phyloP scores from a whole-genome alignment of 495 filamentous ascomycete genomes.

The Hypoxylon crocopeplum region DNA sequence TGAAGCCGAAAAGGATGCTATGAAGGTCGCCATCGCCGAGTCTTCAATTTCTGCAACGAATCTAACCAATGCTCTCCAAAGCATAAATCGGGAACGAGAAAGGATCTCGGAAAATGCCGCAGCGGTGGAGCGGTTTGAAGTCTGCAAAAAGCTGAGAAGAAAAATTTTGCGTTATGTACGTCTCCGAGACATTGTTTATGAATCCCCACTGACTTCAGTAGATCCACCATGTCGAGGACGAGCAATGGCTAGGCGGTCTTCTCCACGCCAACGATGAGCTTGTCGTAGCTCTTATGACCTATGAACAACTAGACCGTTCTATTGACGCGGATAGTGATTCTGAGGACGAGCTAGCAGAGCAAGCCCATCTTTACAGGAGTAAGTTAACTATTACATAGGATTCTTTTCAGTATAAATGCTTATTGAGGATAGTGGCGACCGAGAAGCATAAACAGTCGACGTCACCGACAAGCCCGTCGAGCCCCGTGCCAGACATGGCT shows the following conservation, averaged over 20 bases:
- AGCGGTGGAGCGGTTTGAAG: constrained; percentile 79
- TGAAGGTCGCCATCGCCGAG: constrained; percentile 83
- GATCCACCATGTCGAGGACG: constrained; percentile 84
- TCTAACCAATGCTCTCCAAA: constrained; percentile 84
- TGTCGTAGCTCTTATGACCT: constrained; percentile 91
- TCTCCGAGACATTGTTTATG: neutral
- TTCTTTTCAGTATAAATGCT: constrained; percentile 16
- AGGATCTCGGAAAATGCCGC: constrained; percentile 84
- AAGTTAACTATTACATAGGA: constrained; percentile 23
- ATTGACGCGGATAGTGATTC: constrained; percentile 97
- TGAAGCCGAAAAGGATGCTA: constrained; percentile 83
- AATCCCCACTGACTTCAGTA: constrained; percentile 30
- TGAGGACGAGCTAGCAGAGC: constrained; percentile 69
- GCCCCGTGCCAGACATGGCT: constrained; percentile 46
- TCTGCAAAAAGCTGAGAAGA: constrained; percentile 81
- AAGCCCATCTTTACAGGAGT: constrained; percentile 62
- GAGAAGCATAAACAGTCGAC: constrained; percentile 55
- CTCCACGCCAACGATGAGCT: constrained; percentile 87
- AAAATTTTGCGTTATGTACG: constrained; percentile 83
- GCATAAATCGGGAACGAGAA: constrained; percentile 88
- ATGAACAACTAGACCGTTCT: constrained; percentile 92
- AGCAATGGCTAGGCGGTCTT: constrained; percentile 79
- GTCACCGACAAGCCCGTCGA: constrained; percentile 46
- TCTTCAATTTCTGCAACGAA: constrained; percentile 90
- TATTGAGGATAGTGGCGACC: constrained; percentile 51